Evolutionary conservation across 805 yeast genomes (phyloP), one percentile per base, ranked within the genome.

Genomic region (Candida dajiaensis): DNA sequence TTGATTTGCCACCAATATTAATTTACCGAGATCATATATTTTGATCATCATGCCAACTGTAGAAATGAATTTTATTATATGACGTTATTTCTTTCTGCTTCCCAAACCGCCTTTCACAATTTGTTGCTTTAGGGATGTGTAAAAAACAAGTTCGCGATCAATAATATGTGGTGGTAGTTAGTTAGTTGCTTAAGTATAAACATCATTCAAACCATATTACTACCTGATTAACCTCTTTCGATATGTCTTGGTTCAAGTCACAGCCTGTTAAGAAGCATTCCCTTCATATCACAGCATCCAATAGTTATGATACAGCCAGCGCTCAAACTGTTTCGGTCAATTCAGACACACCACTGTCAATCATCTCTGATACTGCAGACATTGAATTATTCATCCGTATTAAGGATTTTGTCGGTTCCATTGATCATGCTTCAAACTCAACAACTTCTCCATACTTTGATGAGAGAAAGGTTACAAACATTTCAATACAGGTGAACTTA

Each of bases 321-420:
- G 57, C 53, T 38, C 57, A 57, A 39, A 50, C 63, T 3, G 72
- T 76, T 2, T 73, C 78, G 1, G 15, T 78, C 13, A 77, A 78
- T 51, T 59, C 74, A 2, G 66, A 66, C 29, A 48, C 47, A 5
- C 45, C 46, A 8, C 45, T 49, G 4, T 45, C 9, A 16, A 20
- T 78, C 13, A 77, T 77, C 51, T 59, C 74, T 2, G 66, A 66
- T 29, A 48, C 45, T 20, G 79, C 76, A 1, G 52, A 50, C 3
- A 69, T 73, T 39, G 61, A 63, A 41, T 54, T 77, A 11, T 42
- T 61, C 2, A 70, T 79, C 13, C 67, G 73, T 31, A 72, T 79
- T 43, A 69, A 68, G 52, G 69, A 74, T 54, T 78, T 73, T 52
- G 69, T 70, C 45, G 80, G 80, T 2, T 61, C 76, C 13, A 47